These are phyloP conservation scores for Immersiporthe knoxdaviesiana DNA, from an alignment of 2,329 filamentous ascomycete genomes.

Conservation along the genomic window DNA sequence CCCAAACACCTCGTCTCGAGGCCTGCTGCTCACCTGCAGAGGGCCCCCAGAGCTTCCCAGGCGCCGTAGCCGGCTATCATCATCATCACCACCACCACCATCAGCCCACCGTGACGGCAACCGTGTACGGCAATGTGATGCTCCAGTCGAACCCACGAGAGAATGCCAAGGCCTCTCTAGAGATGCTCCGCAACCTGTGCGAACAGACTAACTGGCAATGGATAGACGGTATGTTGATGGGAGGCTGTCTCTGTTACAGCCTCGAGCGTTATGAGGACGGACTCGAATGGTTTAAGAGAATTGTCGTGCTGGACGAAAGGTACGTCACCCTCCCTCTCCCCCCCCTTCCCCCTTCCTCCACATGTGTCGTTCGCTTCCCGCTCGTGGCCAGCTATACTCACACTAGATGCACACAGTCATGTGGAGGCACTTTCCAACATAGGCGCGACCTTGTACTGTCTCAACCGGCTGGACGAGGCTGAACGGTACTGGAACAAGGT, in stretches of 20 bases:
- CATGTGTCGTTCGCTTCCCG: background rate
- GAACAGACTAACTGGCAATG: slow-evolving; percentile 83
- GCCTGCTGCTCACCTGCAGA: slow-evolving; percentile 27
- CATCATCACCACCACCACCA: slow-evolving; percentile 23
- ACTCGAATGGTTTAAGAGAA: slow-evolving; percentile 72
- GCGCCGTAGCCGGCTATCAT: slow-evolving; percentile 19
- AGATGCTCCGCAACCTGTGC: slow-evolving; percentile 74
- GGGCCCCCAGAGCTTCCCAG: slow-evolving; percentile 28
- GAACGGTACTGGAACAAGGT: slow-evolving; percentile 83
- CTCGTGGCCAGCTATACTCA: slow-evolving; percentile 18
- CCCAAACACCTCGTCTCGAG: slow-evolving; percentile 40
- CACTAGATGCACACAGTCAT: slow-evolving; percentile 67
- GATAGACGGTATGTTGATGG: slow-evolving; percentile 90
- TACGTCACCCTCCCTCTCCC: slow-evolving; percentile 40
- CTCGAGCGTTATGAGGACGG: slow-evolving; percentile 82
- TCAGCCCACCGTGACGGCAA: slow-evolving; percentile 30
- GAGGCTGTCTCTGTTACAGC: slow-evolving; percentile 89
- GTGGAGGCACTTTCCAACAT: slow-evolving; percentile 94
- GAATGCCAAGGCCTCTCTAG: slow-evolving; percentile 68
- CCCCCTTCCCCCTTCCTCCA: background rate
- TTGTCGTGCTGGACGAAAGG: slow-evolving; percentile 59
- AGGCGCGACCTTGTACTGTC: slow-evolving; percentile 83
- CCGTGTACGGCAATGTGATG: slow-evolving; percentile 32
- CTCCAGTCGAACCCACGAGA: slow-evolving; percentile 46
- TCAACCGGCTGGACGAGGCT: slow-evolving; percentile 81